Evolutionary conservation across 495 filamentous ascomycete species (phyloP).

Genomic region (Tuber indicum): DNA sequence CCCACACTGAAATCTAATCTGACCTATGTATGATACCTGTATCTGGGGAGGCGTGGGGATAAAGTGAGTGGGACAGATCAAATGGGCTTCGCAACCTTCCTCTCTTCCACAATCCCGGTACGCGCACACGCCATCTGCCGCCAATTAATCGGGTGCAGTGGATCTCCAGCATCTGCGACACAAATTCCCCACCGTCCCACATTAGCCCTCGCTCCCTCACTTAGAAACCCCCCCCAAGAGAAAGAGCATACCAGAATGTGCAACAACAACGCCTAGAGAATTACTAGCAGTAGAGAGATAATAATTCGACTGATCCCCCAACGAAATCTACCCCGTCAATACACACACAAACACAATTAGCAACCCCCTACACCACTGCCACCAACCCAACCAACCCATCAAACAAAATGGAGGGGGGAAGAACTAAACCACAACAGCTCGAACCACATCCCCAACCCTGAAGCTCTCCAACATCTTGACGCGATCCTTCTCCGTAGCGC

Average conservation of each 20-base stretch:
- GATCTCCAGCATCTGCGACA: slow-evolving; percentile 62
- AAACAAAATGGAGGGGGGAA: neutral
- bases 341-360: neutral
- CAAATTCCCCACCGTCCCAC: neutral
- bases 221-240: neutral
- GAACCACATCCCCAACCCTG: slow-evolving; percentile 84
- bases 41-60: neutral
- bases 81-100: slow-evolving; percentile 91
- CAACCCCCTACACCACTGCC: neutral
- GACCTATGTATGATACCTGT: neutral
- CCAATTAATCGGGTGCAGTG: slow-evolving; percentile 90
- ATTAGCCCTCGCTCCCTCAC: neutral
- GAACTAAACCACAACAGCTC: slow-evolving; percentile 63
- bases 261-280: slow-evolving; percentile 90
- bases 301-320: slow-evolving; percentile 90
- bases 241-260: slow-evolving; percentile 52
- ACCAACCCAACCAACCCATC: neutral
- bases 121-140: slow-evolving; percentile 80
- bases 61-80: slow-evolving; percentile 45
- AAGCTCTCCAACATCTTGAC: slow-evolving; percentile 88
- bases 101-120: slow-evolving; percentile 68
- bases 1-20: neutral
- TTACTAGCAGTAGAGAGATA: slow-evolving; percentile 85
- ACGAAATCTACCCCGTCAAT: slow-evolving; percentile 55
- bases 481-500: slow-evolving; percentile 90